Conservation (phyloP, 148 eudicot species). For the Dianthus caryophyllus region DNA sequence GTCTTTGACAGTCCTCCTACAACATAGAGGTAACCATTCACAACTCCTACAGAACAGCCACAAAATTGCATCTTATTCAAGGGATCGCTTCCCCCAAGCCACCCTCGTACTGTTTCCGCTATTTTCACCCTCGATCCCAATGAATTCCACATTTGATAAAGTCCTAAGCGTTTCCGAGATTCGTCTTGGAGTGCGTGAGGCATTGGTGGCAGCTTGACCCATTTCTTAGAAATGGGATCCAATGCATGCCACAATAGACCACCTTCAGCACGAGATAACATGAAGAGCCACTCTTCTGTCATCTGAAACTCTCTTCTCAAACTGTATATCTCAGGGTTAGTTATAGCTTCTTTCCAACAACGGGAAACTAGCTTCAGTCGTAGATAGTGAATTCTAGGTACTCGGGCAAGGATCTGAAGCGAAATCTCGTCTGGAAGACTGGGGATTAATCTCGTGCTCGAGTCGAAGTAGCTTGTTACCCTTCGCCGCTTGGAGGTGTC, state of each 20-base stretch:
- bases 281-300: slow-evolving; percentile 82
- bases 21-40: slow-evolving; percentile 76
- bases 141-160: slow-evolving; percentile 56
- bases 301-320: slow-evolving; percentile 68
- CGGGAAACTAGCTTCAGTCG: slow-evolving; percentile 61
- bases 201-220: slow-evolving; percentile 83
- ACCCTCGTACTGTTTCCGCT: slow-evolving; percentile 60
- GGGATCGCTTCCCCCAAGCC: slow-evolving; percentile 64
- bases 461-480: slow-evolving; percentile 49
- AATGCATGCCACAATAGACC: slow-evolving; percentile 66
- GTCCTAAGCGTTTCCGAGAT: slow-evolving; percentile 38
- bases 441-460: slow-evolving; percentile 65
- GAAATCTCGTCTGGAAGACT: slow-evolving; percentile 94
- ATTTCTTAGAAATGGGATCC: slow-evolving; percentile 65
- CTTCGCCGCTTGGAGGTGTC: slow-evolving; percentile 63
- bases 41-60: slow-evolving; percentile 81
- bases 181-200: slow-evolving; percentile 50
- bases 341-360: slow-evolving; percentile 71
- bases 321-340: slow-evolving; percentile 57
- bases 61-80: slow-evolving; percentile 55
- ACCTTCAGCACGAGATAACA: slow-evolving; percentile 57
- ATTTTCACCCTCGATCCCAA: slow-evolving; percentile 57
- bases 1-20: slow-evolving; percentile 70
- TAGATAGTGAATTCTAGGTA: slow-evolving; percentile 62
- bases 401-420: slow-evolving; percentile 78